Evolutionary conservation across 306 rosid genomes (phyloP).

Genomic region (Delonix regia): DNA sequence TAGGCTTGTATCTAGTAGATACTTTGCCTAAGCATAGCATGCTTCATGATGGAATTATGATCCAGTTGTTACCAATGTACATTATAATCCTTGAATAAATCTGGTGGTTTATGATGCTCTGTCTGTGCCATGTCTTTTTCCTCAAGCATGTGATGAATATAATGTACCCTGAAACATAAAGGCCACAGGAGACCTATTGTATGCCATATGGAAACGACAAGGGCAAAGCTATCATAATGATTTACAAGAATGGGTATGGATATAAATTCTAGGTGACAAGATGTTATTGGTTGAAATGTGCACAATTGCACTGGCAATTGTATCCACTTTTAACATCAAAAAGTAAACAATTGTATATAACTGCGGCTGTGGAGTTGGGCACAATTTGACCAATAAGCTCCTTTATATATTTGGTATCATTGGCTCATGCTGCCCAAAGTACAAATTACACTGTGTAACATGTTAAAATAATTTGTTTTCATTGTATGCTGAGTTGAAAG

Average conservation of each 20-base stretch:
- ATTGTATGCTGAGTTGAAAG: conserved; percentile 21
- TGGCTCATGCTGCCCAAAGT: background rate
- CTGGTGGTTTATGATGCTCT: background rate
- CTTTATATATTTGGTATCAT: background rate
- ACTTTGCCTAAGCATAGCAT: background rate
- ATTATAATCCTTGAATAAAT: background rate
- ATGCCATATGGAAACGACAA: background rate
- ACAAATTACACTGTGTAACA: background rate
- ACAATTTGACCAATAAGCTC: background rate
- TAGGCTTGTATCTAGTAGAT: background rate
- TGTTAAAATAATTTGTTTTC: background rate
- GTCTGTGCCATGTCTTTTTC: background rate
- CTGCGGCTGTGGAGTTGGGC: background rate
- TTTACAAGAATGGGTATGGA: background rate
- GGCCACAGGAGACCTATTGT: background rate
- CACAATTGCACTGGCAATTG: background rate
- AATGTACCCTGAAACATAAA: background rate
- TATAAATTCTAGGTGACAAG: background rate
- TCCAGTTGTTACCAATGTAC: background rate
- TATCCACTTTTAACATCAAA: background rate
- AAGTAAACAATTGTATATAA: background rate
- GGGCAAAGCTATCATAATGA: background rate
- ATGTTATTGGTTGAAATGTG: background rate
- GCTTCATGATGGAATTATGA: background rate
- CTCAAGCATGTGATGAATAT: background rate